phyloP scores from a whole-genome alignment of 106 monocot species.

The Narthecium ossifragum region DNA sequence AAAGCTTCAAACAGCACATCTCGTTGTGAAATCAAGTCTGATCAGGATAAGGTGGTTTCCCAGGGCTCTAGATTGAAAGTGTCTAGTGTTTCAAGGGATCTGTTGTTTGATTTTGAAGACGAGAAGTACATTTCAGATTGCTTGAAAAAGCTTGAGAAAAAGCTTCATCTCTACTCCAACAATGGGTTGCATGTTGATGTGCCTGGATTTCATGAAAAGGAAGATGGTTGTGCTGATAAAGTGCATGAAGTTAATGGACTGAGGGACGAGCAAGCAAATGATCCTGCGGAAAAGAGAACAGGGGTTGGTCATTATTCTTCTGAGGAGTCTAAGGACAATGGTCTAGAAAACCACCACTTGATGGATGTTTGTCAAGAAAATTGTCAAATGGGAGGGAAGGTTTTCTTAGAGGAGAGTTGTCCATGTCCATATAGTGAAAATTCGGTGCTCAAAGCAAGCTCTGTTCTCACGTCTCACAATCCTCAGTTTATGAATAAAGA shows the following conservation, averaged over 20 bases:
- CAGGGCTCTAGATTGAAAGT: background rate
- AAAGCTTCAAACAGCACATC: background rate
- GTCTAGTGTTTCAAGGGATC: background rate
- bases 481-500: background rate
- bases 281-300: background rate
- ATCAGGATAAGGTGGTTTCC: background rate
- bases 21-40: background rate
- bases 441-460: constrained; percentile 1
- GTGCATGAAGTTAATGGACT: constrained; percentile 4
- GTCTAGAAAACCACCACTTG: background rate
- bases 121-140: constrained; percentile 59
- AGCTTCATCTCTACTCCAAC: constrained; percentile 33
- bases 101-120: constrained; percentile 41
- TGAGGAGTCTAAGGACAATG: background rate
- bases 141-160: constrained; percentile 56
- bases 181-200: constrained; percentile 25
- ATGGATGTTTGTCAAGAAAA: background rate
- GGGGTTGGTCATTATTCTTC: constrained; percentile 13
- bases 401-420: too few relatives aligned
- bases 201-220: constrained; percentile 6
- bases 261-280: background rate
- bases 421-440: background rate
- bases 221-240: constrained; percentile 13
- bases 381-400: background rate
- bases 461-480: background rate